Percentiles rank a stretch among this genome's conserved stretches.
Evolutionary conservation across 2,329 filamentous ascomycete genomes (phyloP).

Genomic region (Alternaria triticina): DNA sequence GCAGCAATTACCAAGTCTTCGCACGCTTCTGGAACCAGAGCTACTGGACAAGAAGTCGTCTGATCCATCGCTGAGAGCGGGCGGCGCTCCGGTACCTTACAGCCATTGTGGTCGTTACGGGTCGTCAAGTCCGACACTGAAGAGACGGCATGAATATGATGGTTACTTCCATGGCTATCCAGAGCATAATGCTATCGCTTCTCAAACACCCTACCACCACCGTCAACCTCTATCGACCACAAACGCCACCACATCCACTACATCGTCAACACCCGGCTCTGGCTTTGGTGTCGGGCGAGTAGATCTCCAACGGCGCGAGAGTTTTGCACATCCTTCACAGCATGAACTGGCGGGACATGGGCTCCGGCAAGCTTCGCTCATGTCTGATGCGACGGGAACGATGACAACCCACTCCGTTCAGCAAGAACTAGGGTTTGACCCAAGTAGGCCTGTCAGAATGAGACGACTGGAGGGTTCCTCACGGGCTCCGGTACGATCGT

Average conservation of each 20-base stretch:
- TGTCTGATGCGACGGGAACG: conserved; percentile 28
- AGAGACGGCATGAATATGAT: conserved; percentile 46
- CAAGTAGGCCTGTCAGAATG: conserved; percentile 34
- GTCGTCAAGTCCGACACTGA: conserved; percentile 43
- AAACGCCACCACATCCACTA: conserved; percentile 28
- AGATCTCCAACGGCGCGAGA: conserved; percentile 33
- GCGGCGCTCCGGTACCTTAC: conserved; percentile 25
- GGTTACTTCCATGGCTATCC: conserved; percentile 33
- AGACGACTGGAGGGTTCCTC: conserved; percentile 43
- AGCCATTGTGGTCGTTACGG: conserved; percentile 33
- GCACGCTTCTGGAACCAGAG: conserved; percentile 46
- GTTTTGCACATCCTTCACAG: conserved; percentile 28
- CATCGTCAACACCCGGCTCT: conserved; percentile 32
- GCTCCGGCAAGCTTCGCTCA: conserved; percentile 34
- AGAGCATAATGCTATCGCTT: conserved; percentile 36
- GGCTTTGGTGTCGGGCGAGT: conserved; percentile 25
- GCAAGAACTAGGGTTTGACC: conserved; percentile 39
- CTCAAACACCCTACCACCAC: conserved; percentile 38
- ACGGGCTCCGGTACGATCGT: conserved; percentile 40
- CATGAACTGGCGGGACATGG: conserved; percentile 25
- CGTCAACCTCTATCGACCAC: conserved; percentile 28
- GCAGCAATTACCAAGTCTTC: conserved; percentile 47
- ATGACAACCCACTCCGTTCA: conserved; percentile 25
- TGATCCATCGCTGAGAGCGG: conserved; percentile 31
- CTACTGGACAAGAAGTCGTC: conserved; percentile 42